Evolutionary conservation across 306 rosid genomes (phyloP).

Genomic region (Hippophae gyantsensis): DNA sequence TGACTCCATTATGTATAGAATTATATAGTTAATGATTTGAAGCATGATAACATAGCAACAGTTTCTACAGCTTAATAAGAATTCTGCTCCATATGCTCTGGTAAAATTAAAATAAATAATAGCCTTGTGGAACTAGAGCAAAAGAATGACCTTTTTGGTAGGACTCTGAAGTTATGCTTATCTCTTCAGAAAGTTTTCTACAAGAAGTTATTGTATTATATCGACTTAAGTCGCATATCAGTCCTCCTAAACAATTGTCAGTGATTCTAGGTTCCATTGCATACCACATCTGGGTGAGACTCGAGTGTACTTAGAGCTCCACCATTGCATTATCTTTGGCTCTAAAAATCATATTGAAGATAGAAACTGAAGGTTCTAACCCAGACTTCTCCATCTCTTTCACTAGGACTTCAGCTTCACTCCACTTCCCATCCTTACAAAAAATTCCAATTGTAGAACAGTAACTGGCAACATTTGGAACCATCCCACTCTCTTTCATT

Average conservation of each 20-base stretch:
- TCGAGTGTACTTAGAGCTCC: background rate
- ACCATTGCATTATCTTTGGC: slow-evolving; percentile 14
- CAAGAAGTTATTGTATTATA: background rate
- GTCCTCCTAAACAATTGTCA: background rate
- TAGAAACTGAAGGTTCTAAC: slow-evolving; percentile 36
- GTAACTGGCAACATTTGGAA: slow-evolving; percentile 57
- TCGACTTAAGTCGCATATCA: background rate
- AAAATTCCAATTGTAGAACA: slow-evolving; percentile 46
- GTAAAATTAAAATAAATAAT: no score
- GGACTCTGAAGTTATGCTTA: background rate
- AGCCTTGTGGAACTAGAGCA: background rate
- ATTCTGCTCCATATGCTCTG: no score
- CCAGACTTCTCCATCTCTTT: slow-evolving; percentile 39
- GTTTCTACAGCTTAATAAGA: no score
- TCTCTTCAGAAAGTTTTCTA: background rate
- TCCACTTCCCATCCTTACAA: slow-evolving; percentile 49
- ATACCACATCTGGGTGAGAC: background rate
- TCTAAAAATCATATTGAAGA: slow-evolving; percentile 32
- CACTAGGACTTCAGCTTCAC: slow-evolving; percentile 48
- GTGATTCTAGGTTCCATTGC: background rate
- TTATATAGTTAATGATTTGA: no score
- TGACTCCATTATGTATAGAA: no score
- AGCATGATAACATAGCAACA: no score
- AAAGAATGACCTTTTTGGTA: background rate
- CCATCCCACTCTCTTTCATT: slow-evolving; percentile 52